phyloP scores from a whole-genome alignment of 2,329 filamentous ascomycete species.

The Verticillium isaacii region DNA sequence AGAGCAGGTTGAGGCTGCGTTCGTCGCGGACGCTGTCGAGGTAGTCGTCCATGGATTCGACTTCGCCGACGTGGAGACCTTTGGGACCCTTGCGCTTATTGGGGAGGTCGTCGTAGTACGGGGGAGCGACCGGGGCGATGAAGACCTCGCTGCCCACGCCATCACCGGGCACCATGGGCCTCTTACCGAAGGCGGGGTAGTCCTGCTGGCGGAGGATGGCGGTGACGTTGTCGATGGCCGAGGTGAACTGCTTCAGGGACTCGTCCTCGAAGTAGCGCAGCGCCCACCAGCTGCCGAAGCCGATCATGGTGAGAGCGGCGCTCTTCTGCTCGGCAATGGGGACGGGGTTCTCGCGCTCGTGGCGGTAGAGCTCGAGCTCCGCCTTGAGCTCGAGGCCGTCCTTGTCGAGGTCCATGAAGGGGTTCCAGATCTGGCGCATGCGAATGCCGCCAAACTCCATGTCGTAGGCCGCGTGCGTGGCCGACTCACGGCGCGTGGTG shows the following conservation, averaged over 20 bases:
- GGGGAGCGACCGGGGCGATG: slow-evolving; percentile 19
- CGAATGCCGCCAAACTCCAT: slow-evolving; percentile 38
- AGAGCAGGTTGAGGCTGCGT: slow-evolving; percentile 14
- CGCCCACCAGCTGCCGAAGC: slow-evolving; percentile 21
- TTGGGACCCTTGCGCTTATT: slow-evolving; percentile 11
- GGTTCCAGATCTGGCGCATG: slow-evolving; percentile 58
- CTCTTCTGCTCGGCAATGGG: slow-evolving; percentile 12
- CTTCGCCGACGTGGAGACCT: slow-evolving; percentile 17
- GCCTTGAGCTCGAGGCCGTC: slow-evolving; percentile 13
- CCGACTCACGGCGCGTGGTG: background rate
- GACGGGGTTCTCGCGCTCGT: slow-evolving; percentile 13
- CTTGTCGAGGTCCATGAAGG: slow-evolving; percentile 45
- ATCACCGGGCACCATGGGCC: slow-evolving; percentile 16
- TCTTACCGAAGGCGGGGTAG: slow-evolving; percentile 14
- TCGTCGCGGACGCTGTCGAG: slow-evolving; percentile 9
- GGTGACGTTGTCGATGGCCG: slow-evolving; percentile 18
- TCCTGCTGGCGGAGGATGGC: slow-evolving; percentile 14
- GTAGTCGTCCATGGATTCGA: slow-evolving; percentile 17
- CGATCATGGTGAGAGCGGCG: slow-evolving; percentile 18
- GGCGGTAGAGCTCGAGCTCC: slow-evolving; percentile 16
- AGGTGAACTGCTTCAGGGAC: slow-evolving; percentile 11
- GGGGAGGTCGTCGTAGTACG: slow-evolving; percentile 12
- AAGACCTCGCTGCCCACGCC: slow-evolving; percentile 22
- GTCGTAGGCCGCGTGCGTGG: slow-evolving; percentile 8
- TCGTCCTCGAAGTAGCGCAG: slow-evolving; percentile 7